phyloP scores from a whole-genome alignment of 331 rosid species.

The Dryas integrifolia region DNA sequence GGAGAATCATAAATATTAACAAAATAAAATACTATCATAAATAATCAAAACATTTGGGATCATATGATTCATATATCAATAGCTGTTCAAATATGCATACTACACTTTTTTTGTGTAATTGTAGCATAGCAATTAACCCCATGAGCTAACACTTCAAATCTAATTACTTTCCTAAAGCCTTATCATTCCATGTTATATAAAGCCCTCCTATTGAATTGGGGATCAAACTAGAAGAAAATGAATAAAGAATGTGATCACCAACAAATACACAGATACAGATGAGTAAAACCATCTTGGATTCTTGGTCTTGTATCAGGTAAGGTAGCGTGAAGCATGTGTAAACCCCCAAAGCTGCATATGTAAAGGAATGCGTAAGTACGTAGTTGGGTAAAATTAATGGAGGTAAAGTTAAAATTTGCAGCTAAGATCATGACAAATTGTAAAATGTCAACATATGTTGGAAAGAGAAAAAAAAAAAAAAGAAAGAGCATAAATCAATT shows the following conservation, averaged over 20 bases:
- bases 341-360: conserved; percentile 95
- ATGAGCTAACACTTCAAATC: conserved; percentile 4
- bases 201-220: conserved; percentile 1
- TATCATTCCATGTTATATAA: background rate
- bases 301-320: conserved; percentile 31
- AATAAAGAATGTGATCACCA: conserved; percentile 9
- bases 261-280: conserved; percentile 21
- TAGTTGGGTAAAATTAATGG: background rate
- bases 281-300: conserved; percentile 10
- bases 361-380: background rate
- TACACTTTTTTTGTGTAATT: background rate
- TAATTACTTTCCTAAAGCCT: background rate
- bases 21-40: no score
- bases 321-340: conserved; percentile 64
- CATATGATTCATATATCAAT: no score
- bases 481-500: no score
- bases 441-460: background rate
- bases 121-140: conserved; percentile 1
- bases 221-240: background rate
- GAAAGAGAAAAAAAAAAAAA: background rate
- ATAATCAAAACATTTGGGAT: no score
- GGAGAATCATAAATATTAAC: no score
- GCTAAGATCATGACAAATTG: background rate
- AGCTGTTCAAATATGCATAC: background rate
- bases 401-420: background rate